phyloP scores from a whole-genome alignment of 2,329 filamentous ascomycete species.

The Plenodomus biglobosus region DNA sequence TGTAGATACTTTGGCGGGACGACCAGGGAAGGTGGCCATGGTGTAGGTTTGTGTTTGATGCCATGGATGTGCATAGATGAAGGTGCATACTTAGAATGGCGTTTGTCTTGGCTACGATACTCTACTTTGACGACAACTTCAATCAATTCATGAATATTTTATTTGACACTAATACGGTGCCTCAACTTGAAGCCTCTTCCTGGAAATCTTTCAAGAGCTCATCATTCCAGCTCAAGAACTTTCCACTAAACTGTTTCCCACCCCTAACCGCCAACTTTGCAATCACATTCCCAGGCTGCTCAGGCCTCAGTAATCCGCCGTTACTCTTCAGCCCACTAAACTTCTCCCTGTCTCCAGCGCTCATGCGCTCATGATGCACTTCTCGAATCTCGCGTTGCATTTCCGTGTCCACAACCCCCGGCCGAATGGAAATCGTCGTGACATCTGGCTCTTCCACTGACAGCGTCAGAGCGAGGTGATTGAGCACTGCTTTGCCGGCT shows the following conservation, averaged over 20 bases:
- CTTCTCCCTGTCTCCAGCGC: conserved; percentile 58
- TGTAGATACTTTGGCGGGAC: conserved; percentile 25
- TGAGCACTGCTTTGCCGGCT: conserved; percentile 78
- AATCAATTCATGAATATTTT: too few species aligned
- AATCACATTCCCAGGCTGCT: conserved; percentile 84
- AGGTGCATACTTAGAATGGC: too few species aligned
- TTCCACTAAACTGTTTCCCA: conserved; percentile 69
- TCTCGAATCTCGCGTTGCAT: conserved; percentile 87
- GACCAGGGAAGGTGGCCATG: conserved; percentile 8
- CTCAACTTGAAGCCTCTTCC: conserved; percentile 15
- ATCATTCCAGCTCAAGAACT: conserved; percentile 61
- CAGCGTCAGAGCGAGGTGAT: conserved; percentile 74
- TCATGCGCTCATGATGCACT: conserved; percentile 64
- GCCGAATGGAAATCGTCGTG: conserved; percentile 70
- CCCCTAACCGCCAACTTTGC: conserved; percentile 70
- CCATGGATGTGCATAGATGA: too few species aligned
- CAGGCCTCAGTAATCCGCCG: conserved; percentile 74
- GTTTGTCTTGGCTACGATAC: too few species aligned
- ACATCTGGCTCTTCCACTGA: conserved; percentile 76
- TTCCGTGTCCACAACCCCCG: conserved; percentile 81
- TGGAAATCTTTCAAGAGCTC: conserved; percentile 28
- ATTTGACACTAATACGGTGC: background rate
- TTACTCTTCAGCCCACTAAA: conserved; percentile 71
- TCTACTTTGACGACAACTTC: too few species aligned
- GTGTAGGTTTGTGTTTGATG: too few species aligned